Conservation (phyloP, 108 stramenopile genomes). For the Cyclotella kingstonii region DNA sequence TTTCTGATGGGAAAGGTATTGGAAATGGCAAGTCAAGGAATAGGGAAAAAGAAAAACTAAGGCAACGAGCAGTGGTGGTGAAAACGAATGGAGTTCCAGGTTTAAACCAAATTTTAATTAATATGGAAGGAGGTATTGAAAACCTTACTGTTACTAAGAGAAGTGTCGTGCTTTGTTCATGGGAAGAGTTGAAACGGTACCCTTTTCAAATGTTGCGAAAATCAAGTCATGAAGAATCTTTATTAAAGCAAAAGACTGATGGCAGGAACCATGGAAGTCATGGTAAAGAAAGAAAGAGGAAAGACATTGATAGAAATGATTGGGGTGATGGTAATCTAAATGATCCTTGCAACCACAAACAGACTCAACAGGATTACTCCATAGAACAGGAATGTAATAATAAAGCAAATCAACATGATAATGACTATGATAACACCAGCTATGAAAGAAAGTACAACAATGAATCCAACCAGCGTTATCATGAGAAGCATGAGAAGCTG, state of each 20-base stretch:
- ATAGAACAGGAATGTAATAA: conserved; percentile 1
- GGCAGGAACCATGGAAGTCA: conserved; percentile 1
- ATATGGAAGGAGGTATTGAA: conserved; percentile 54
- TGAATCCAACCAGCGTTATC: not conserved
- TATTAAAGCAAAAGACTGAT: conserved; percentile 4
- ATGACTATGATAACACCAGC: conserved; percentile 12
- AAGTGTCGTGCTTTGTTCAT: conserved; percentile 49
- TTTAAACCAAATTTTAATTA: conserved; percentile 72
- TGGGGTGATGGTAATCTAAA: no score
- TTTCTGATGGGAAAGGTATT: conserved; percentile 11
- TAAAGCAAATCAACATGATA: conserved; percentile 5
- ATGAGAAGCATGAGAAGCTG: not conserved
- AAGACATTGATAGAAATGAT: conserved; percentile 14
- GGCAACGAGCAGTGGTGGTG: conserved; percentile 61
- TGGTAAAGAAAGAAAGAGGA: conserved; percentile 4
- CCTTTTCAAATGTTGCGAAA: conserved; percentile 52
- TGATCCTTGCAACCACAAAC: not conserved
- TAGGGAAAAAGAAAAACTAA: conserved; percentile 1
- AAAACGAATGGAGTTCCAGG: conserved; percentile 80
- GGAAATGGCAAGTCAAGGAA: not conserved
- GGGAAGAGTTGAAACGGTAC: conserved; percentile 56
- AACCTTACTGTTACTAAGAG: conserved; percentile 60
- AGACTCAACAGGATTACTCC: not conserved
- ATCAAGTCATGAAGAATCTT: conserved; percentile 6
- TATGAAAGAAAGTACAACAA: conserved; percentile 21